Percentiles rank a stretch among this genome's conserved stretches.
These are phyloP conservation scores for Abelmoschus esculentus DNA, from an alignment of 345 rosid genomes.

Conservation along the genomic window DNA sequence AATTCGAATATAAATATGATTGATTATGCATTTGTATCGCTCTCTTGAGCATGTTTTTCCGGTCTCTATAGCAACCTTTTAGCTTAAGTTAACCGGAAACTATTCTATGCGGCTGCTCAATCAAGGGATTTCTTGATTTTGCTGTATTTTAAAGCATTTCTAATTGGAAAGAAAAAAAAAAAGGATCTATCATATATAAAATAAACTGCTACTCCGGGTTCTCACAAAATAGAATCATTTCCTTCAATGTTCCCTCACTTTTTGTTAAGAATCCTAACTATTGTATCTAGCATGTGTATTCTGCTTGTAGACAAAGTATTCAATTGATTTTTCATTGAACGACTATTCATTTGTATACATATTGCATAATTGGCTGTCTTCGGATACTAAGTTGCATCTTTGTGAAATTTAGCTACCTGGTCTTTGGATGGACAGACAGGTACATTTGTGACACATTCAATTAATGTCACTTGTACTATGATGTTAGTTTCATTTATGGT, in stretches of 20 bases:
- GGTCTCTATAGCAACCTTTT: neutral
- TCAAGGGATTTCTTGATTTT: too few species aligned
- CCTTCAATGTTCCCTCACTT: neutral
- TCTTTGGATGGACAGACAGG: neutral
- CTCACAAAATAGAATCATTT: too few species aligned
- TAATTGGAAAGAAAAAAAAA: neutral
- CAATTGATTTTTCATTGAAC: neutral
- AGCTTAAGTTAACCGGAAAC: neutral
- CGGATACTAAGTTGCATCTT: neutral
- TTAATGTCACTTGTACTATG: neutral
- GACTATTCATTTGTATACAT: too few species aligned
- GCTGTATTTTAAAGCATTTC: too few species aligned
- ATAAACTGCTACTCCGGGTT: too few species aligned
- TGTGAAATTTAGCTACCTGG: neutral
- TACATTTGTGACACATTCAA: neutral
- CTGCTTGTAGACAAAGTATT: neutral
- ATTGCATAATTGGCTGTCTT: neutral
- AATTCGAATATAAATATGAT: neutral
- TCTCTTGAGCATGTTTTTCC: neutral
- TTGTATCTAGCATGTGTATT: neutral
- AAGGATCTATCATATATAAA: neutral
- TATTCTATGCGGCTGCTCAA: neutral
- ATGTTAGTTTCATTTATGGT: neutral
- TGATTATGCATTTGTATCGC: neutral
- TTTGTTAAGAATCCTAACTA: neutral